These are phyloP conservation scores for Diplotaxis tenuifolia DNA, from an alignment of 345 rosid species.

Conservation along the genomic window DNA sequence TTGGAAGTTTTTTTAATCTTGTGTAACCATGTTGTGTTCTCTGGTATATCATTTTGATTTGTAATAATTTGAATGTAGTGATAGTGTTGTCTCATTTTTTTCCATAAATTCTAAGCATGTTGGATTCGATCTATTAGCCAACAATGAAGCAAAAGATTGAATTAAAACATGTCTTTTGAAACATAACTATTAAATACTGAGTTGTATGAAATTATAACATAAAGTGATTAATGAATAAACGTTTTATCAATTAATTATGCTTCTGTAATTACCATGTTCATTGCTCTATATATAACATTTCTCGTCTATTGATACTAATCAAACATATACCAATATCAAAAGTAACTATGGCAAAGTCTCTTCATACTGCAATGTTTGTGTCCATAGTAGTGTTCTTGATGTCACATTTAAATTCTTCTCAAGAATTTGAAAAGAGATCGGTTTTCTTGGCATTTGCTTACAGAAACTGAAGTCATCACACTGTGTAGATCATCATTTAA, in stretches of 20 bases:
- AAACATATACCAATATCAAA: constrained; percentile 1
- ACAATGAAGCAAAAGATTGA: no score
- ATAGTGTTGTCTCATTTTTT: no score
- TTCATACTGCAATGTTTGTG: constrained; percentile 1
- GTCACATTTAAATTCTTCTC: background rate
- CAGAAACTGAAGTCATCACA: background rate
- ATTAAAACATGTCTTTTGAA: no score
- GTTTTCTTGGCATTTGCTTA: background rate
- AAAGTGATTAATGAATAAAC: no score
- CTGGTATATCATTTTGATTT: no score
- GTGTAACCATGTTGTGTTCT: no score
- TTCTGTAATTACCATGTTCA: background rate
- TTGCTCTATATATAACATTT: constrained; percentile 5
- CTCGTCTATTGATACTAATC: background rate
- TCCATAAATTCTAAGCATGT: no score
- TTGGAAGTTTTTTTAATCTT: no score
- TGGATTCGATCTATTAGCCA: no score
- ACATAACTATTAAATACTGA: constrained; percentile 1
- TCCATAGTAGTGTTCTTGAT: background rate
- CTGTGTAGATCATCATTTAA: no score
- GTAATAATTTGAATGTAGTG: no score
- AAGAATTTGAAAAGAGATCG: background rate
- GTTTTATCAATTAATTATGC: no score
- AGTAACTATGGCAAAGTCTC: constrained; percentile 25
- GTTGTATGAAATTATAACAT: background rate